Base-by-base conservation (phyloP, 208 protist genomes). In the Leishmania braziliensis region DNA sequence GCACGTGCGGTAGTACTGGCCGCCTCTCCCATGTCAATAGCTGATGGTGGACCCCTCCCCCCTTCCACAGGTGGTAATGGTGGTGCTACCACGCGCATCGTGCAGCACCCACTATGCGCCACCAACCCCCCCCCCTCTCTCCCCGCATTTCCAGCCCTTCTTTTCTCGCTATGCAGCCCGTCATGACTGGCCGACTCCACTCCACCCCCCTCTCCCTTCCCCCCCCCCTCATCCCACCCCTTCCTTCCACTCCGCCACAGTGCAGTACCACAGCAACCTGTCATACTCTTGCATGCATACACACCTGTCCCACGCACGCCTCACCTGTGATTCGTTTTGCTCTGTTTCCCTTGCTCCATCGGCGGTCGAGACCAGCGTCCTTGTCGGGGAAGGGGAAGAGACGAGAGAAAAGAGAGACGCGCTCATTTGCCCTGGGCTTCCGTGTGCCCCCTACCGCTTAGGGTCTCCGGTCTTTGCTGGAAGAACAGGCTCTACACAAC, bases 251-350 rank as follows among this genome's bases (percentile, higher is more conserved):
- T 36, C 29, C 63, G 29, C 63, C 26, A 69, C 26, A 69, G 53
- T 20, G 12, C 26, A 43, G 33, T 18, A 69, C 2, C 26, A 10
- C 23, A 23, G 18, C 26, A 60, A 18, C 29, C 29, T 62, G 53
- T 54, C 53, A 43, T 56, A 53, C 43, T n/a, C 58, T 14, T 58
- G 51, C 48, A 68, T 69, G 20, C 76, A 73, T n/a, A 80, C 8
- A 75, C 68, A 75, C n/a, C 23, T 36, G 43, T 14, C 26, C 20
- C 18, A 69, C 20, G 53, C 53, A 56, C 16, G 16, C 53, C 16
- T 56, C 53, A 20, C 53, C 16, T 56, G 43, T 46, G 43, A 46
- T 46, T 46, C 43, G 43, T 46, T 56, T 56, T 20, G 53, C 53
- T 56, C 53, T 20, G 53, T 56, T 56, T 46, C 43, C 43, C 43